Conservation (phyloP, 2,329 filamentous ascomycete genomes). For the Diaporthe citrichinensis region DNA sequence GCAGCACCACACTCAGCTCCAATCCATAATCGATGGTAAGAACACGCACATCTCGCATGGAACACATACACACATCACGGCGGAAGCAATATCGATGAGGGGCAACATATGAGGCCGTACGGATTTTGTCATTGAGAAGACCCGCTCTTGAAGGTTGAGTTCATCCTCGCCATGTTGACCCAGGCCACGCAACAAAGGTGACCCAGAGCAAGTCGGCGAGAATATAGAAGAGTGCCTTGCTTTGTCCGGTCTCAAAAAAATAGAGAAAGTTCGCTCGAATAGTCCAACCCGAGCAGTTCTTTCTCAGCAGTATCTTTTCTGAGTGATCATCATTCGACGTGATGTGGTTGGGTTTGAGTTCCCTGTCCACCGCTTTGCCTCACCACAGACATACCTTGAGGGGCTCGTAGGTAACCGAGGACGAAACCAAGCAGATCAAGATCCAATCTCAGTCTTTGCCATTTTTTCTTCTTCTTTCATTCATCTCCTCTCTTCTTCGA, state of each 20-base stretch:
- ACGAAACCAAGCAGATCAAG: constrained; percentile 22
- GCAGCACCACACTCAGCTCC: not conserved
- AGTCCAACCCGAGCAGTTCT: not conserved
- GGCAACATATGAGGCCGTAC: constrained; percentile 13
- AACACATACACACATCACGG: not conserved
- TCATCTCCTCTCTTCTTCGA: not conserved
- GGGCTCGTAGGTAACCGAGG: constrained; percentile 14
- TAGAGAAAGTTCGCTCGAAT: not conserved
- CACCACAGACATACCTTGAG: not conserved
- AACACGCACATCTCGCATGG: not conserved
- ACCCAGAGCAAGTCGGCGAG: not conserved
- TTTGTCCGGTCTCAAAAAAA: constrained; percentile 12
- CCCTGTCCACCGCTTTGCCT: not conserved
- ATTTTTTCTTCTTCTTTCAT: not conserved
- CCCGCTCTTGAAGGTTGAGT: not conserved
- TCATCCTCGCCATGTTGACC: not conserved
- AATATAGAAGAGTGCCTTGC: not conserved
- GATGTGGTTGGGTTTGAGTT: not conserved
- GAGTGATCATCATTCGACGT: constrained; percentile 34
- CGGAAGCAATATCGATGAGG: no score
- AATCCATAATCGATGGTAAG: not conserved
- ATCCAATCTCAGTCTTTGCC: constrained; percentile 19
- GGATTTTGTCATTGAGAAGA: constrained; percentile 13
- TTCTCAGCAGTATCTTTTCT: not conserved
- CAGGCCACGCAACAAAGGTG: not conserved